Base-by-base conservation (phyloP, 768 basidiomycete genomes). In the Terana coerulea region DNA sequence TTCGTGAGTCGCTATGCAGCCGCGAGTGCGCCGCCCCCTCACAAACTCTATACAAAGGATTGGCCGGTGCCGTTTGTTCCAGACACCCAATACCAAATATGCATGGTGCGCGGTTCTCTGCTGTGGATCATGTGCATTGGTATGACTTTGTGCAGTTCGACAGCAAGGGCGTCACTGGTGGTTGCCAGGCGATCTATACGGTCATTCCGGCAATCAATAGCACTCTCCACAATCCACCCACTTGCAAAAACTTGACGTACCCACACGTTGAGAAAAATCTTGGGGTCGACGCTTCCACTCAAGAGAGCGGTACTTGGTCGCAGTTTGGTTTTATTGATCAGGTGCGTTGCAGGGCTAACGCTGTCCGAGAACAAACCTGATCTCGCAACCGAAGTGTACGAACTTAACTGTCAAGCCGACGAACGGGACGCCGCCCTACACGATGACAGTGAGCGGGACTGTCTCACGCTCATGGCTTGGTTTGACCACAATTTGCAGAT, bases 21-120 rank as follows among this genome's bases (percentile, higher is more conserved):
- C 11, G 22, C 29, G 43, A 28, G 28, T n/a, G 24, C n/a, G 10
- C 37, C 17, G n/a, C 36, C n/a, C n/a, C 7, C 36, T n/a, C 34
- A 35, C 34, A 14, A 35, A 14, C 17, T 35, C 8, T 35, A 35
- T 9, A 33, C 8, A 28, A 55, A 83, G 81, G 75, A 83, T 57
- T 83, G 78, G 75, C 60, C 68, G 21, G 78, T 84, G 30, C 82
- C 83, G 2, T 85, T 80, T 55, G 64, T 69, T 3, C 81, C 82
- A 1, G 81, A 76, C 5, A 83, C 83, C 25, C 60, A 81, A 76
- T 85, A 81, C 62, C 81, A 84, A 70, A 79, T 81, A 58, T 85
- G 83, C 70, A 84, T 85, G 82, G 81, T 83, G 35, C 43, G 70
- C 42, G 19, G n/a, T n/a, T n/a, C n/a, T n/a, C n/a, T n/a, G n/a